phyloP scores from a whole-genome alignment of 441 rosid genomes.

The Gossypium schwendimanii region DNA sequence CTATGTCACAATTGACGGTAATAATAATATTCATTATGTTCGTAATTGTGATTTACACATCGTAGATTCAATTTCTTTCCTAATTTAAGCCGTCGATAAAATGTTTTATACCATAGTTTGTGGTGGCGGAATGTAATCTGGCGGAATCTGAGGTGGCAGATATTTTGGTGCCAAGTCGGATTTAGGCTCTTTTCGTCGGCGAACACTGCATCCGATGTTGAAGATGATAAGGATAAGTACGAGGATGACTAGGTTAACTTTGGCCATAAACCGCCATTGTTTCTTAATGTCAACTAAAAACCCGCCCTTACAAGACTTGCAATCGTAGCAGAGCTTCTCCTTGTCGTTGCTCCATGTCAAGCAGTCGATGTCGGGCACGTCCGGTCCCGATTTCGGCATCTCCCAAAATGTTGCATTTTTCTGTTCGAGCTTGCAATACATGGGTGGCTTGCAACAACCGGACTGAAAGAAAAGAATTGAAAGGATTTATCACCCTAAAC shows the following conservation, averaged over 20 bases:
- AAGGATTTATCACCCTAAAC: no score
- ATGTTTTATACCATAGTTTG: not conserved
- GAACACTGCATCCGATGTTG: not conserved
- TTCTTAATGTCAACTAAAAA: not conserved
- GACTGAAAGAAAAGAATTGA: conserved; percentile 13
- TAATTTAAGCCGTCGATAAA: not conserved
- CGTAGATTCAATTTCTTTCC: not conserved
- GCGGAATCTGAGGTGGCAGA: not conserved
- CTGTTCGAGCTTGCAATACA: conserved; percentile 13
- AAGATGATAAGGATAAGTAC: not conserved
- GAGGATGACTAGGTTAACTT: not conserved
- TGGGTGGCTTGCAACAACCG: conserved; percentile 41
- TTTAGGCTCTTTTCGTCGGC: not conserved
- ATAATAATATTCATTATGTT: no score
- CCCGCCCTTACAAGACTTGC: conserved; percentile 21
- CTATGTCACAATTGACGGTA: no score
- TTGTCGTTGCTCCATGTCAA: conserved; percentile 25
- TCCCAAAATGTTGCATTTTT: conserved; percentile 20
- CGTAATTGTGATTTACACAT: not conserved
- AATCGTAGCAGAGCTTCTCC: conserved; percentile 16
- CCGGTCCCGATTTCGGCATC: conserved; percentile 10
- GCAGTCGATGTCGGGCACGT: conserved; percentile 22
- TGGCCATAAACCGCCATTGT: conserved; percentile 13
- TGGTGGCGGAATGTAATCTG: no score
- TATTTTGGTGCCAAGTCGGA: not conserved